Conservation (phyloP, 2,329 filamentous ascomycete species). For the Scedosporium apiospermum region DNA sequence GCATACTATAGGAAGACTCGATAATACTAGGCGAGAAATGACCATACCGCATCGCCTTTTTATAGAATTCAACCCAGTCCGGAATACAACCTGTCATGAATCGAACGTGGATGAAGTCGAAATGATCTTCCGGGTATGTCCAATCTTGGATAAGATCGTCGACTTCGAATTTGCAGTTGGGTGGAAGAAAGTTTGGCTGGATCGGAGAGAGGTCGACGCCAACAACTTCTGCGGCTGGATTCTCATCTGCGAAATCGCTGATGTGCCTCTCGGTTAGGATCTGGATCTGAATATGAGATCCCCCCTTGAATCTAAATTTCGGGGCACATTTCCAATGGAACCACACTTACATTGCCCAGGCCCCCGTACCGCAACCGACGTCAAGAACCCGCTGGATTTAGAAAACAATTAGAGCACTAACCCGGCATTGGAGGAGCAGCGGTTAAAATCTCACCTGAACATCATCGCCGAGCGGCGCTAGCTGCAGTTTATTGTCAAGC, state of each 20-base stretch:
- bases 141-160: constrained; percentile 48
- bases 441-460: constrained; percentile 14
- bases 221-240: constrained; percentile 35
- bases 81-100: constrained; percentile 42
- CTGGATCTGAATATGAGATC: no score
- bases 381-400: constrained; percentile 19
- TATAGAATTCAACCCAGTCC: constrained; percentile 41
- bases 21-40: constrained; percentile 22
- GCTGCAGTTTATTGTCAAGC: constrained; percentile 17
- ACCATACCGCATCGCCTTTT: constrained; percentile 32
- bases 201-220: constrained; percentile 51
- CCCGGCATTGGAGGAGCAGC: background rate
- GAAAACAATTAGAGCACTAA: background rate
- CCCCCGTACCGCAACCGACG: constrained; percentile 26
- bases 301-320: no score
- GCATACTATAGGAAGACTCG: no score
- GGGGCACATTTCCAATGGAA: no score
- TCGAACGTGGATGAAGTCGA: constrained; percentile 51
- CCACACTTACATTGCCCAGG: constrained; percentile 23
- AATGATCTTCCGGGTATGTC: constrained; percentile 35
- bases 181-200: constrained; percentile 47
- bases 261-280: background rate
- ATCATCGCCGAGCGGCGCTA: constrained; percentile 21
- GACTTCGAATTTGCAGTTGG: constrained; percentile 55
- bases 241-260: constrained; percentile 23